Evolutionary conservation across 164 flowering plant species (phyloP).

Genomic region (Magnolia sinica): DNA sequence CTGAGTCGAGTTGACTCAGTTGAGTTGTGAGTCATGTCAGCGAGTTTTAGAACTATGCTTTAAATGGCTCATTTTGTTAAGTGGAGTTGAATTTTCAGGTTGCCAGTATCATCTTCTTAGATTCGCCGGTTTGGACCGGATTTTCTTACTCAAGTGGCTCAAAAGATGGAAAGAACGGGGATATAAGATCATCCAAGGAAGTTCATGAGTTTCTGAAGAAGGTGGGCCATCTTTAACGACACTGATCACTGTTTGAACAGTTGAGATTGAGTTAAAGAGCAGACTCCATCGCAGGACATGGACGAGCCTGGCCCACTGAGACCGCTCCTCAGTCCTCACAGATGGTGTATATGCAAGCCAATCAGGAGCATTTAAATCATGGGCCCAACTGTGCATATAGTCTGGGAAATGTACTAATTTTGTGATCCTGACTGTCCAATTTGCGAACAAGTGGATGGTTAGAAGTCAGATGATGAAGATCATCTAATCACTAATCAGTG

Average conservation of each 20-base stretch:
- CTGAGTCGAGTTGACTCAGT: background rate
- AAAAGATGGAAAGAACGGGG: conserved; percentile 2
- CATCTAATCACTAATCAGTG: too few species aligned
- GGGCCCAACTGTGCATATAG: too few species aligned
- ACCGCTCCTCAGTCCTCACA: background rate
- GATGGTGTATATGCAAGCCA: background rate
- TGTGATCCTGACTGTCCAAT: too few species aligned
- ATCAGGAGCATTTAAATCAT: too few species aligned
- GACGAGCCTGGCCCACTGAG: background rate
- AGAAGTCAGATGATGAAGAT: too few species aligned
- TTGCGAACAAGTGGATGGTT: too few species aligned
- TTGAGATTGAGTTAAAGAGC: background rate
- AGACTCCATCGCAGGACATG: background rate
- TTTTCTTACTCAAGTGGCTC: conserved; percentile 20
- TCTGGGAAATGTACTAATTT: too few species aligned
- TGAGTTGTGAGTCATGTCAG: background rate
- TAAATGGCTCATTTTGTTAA: background rate
- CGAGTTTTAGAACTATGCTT: background rate
- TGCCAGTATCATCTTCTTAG: conserved; percentile 19
- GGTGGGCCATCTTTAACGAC: conserved; percentile 7
- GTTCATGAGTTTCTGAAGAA: conserved; percentile 19
- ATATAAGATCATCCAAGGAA: conserved; percentile 5
- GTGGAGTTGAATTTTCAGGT: conserved; percentile 6
- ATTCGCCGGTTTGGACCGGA: conserved; percentile 24
- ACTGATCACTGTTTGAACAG: background rate